Base-by-base conservation (phyloP, 805 yeast genomes). In the Kurtzmaniella cleridarum region DNA sequence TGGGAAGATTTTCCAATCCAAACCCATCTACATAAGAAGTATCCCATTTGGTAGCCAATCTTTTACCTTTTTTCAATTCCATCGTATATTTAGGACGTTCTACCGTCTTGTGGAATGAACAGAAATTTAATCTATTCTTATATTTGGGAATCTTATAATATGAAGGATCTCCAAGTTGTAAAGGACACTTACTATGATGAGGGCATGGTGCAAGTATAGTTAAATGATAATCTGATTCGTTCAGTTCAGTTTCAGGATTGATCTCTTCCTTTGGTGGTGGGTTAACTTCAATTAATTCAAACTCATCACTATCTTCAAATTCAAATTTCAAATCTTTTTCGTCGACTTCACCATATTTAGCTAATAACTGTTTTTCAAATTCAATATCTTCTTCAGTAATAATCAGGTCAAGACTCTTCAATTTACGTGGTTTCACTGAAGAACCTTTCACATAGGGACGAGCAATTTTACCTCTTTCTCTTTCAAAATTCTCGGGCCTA, bases 131-230 rank as follows among this genome's bases (percentile, higher is more conserved):
- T 41, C 78, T 71, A 47, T 68, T 73, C 45, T 73, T 73, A 32
- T 86, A 87, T 17, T 73, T 59, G 29, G 76, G 69, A 32, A 69
- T 72, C 30, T 68, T 66, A 54, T 81, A 85, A 51, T 73, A 78
- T 27, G 75, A 76, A 2, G 95, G 86, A 36, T 83, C 83, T 11
- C 83, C 81, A 26, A 79, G 70, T 58, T 90, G 97, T 39, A 91
- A 63, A 0, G 98, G 97, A 53, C 97, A 90, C 47, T 69, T 73
- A 10, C 81, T 76, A 51, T 88, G 96, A 56, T 93, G 97, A 1
- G 91, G 62, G 54, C 97, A 93, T 3, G 98, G 98, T 0, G 96
- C 96, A 14, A 91, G 54, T 7, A 91, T 71, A 30, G 75, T 73
- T 36, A 89, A 52, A 46, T 82, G 81, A 53, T 74, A 71, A 53